A percentile compares a stretch with the other conserved stretches of the same genome.
Evolutionary conservation across 306 rosid species (phyloP).

Genomic region (Quillaja saponaria): DNA sequence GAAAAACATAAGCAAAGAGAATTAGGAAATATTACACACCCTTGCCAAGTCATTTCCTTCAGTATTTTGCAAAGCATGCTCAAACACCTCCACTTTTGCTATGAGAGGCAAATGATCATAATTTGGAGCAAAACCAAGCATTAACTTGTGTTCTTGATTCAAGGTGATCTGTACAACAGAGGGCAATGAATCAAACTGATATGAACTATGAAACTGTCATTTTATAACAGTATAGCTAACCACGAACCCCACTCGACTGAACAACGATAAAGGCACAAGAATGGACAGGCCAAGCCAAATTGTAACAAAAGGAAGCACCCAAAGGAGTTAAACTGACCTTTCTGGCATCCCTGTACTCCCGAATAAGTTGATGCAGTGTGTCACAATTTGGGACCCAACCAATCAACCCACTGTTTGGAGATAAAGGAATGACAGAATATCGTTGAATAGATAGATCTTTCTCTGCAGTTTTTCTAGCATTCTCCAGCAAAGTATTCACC

Average conservation of each 20-base stretch:
- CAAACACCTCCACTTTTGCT: constrained; percentile 98
- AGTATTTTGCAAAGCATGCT: constrained; percentile 79
- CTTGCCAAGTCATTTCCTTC: constrained; percentile 93
- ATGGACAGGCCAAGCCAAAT: no score
- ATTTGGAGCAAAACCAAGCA: constrained; percentile 97
- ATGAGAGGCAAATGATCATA: constrained; percentile 93
- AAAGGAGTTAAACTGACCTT: constrained; percentile 60
- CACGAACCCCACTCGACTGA: constrained; percentile 4
- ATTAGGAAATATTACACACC: constrained; percentile 42
- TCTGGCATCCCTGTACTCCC: constrained; percentile 91
- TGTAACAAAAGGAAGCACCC: not conserved
- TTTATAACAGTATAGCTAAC: constrained; percentile 14
- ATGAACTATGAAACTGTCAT: constrained; percentile 32
- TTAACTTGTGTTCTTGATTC: constrained; percentile 92
- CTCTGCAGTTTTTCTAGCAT: constrained; percentile 78
- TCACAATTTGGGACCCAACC: constrained; percentile 99
- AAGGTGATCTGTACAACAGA: constrained; percentile 62
- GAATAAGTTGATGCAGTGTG: constrained; percentile 83
- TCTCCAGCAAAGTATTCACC: constrained; percentile 90
- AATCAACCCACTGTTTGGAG: constrained; percentile 96
- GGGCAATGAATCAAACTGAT: constrained; percentile 5
- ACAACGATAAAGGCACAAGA: constrained; percentile 13
- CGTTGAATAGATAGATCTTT: constrained; percentile 86
- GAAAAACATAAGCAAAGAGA: constrained; percentile 12
- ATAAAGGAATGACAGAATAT: constrained; percentile 85